Percentiles rank a stretch among this genome's conserved stretches.
These are phyloP conservation scores for Astrephomene gubernaculifera DNA, from an alignment of 139 green algal species.

Conservation along the genomic window DNA sequence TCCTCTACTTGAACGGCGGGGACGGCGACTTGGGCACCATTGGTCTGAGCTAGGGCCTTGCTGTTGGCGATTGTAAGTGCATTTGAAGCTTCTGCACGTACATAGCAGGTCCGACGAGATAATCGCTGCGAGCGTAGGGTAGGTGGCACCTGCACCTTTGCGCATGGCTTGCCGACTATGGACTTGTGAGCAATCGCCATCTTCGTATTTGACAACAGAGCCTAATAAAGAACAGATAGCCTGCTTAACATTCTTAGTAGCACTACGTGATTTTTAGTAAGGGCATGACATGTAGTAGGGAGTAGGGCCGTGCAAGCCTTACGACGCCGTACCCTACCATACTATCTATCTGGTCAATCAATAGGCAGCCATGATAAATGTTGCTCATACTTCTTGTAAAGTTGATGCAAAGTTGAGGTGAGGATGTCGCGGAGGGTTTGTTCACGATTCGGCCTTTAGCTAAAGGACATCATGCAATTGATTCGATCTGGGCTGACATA, in stretches of 20 bases:
- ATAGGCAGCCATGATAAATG: too few species aligned
- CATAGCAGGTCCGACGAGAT: conserved; percentile 7
- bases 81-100: conserved; percentile 1
- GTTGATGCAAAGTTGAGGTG: too few species aligned
- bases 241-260: too few species aligned
- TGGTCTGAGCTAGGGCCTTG: conserved; percentile 16
- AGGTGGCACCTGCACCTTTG: background rate
- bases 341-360: too few species aligned
- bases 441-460: too few species aligned
- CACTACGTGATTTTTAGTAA: too few species aligned
- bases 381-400: too few species aligned
- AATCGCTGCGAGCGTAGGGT: conserved; percentile 3
- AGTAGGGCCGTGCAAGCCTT: conserved; percentile 11
- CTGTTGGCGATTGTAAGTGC: conserved; percentile 4
- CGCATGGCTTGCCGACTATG: background rate
- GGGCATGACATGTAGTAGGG: conserved; percentile 5
- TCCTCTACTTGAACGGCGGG: background rate
- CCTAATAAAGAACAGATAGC: too few species aligned
- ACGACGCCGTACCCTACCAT: conserved; percentile 17
- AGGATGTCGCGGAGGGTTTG: too few species aligned
- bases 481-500: too few species aligned
- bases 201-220: background rate
- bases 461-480: too few species aligned
- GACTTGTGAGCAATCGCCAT: conserved; percentile 27
- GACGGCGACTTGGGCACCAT: background rate